Evolutionary conservation across 1,139 yeast species (phyloP), one percentile per base, ranked within the genome.

Genomic region (Debaryomyces subglobosus): DNA sequence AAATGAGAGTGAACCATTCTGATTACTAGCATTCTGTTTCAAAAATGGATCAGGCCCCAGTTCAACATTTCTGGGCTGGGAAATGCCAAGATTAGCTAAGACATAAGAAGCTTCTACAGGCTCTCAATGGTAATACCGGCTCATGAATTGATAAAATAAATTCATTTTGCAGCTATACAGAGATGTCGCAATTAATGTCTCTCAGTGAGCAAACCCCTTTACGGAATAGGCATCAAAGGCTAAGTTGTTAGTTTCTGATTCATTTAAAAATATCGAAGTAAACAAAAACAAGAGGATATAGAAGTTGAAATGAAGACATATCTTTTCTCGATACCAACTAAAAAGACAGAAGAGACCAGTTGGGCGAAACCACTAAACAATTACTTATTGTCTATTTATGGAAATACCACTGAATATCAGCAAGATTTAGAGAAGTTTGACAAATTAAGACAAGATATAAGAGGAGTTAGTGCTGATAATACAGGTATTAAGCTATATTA

Each of bases 281-380:
- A 16, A 16, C 12, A 20, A 5, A 35, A 10, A 2, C 18, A 37
- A 10, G 15, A 9, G 30, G 15, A 37, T 15, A 24, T 21, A 20
- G 20, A 39, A 15, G 16, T n/a, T 20, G 33, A 40, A 16, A 74
- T 74, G 78, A 74, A 69, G 54, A 70, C 79, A 4, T 61, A 60
- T 45, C 58, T 75, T 15, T 59, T 76, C 29, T 53, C 63, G 35
- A 60, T 74, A 4, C 80, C 81, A 2, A 52, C 57, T 10, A 88
- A 88, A 66, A 75, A 77, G 41, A 81, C 90, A 5, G 82, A 78
- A 32, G 78, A 73, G 34, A 71, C 84, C 54, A 87, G 85, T 63
- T 89, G 96, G 96, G 57, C 70, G 1, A 70, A 76, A 27, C 87
- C 92, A 0, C 66, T 90, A 53, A 78, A 77, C 55, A 68, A 72